Percentiles rank a stretch among this genome's conserved stretches.
These are phyloP conservation scores for Pyrrhoderma noxium DNA, from an alignment of 1,284 basidiomycete genomes.

Conservation along the genomic window DNA sequence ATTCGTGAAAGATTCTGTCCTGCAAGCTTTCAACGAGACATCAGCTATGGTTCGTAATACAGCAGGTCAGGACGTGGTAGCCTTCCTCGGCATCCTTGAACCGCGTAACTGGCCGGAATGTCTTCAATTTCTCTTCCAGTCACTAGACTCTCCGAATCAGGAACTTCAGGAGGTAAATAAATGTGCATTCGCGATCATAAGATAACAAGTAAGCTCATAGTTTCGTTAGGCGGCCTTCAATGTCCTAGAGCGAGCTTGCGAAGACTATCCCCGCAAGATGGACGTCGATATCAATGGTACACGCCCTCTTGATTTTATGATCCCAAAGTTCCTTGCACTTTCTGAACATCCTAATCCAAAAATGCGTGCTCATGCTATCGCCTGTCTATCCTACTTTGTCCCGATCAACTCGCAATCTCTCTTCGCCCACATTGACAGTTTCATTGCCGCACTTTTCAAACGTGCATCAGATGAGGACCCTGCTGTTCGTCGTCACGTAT, in stretches of 20 bases:
- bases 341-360: constrained; percentile 79
- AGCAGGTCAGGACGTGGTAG: constrained; percentile 84
- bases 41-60: constrained; percentile 86
- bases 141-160: constrained; percentile 66
- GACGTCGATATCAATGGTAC: constrained; percentile 88
- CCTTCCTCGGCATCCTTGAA: constrained; percentile 79
- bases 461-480: constrained; percentile 89
- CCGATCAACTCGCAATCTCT: constrained; percentile 79
- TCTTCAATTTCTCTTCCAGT: constrained; percentile 71
- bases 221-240: constrained; percentile 80
- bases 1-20: constrained; percentile 79
- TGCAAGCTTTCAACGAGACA: constrained; percentile 74
- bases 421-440: constrained; percentile 85
- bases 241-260: constrained; percentile 91
- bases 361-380: constrained; percentile 91
- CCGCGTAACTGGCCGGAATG: constrained; percentile 92
- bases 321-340: constrained; percentile 88
- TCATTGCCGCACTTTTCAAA: constrained; percentile 91
- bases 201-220: too few species aligned
- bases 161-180: constrained; percentile 78
- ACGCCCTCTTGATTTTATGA: constrained; percentile 87
- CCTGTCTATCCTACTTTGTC: constrained; percentile 91
- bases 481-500: constrained; percentile 92
- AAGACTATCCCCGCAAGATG: constrained; percentile 94
- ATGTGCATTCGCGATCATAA: neutral